Evolutionary conservation across 2,329 filamentous ascomycete species (phyloP), one percentile per base, ranked within the genome.

Genomic region (Alternaria sp.): DNA sequence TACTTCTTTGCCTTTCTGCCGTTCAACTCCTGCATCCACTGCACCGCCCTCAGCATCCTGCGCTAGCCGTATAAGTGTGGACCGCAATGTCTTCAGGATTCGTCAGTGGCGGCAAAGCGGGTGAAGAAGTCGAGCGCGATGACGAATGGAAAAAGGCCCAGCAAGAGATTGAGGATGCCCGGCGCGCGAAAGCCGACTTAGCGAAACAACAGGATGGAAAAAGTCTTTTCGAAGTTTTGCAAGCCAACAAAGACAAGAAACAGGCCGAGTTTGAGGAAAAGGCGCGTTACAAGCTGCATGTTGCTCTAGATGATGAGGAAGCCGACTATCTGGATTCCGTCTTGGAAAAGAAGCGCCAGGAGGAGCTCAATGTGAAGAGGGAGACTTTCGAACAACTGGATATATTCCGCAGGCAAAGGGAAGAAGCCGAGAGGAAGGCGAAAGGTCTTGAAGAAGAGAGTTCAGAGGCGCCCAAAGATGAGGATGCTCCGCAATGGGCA

Each of bases 171-270:
- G 89, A 91, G 17, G 85, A 85, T 11, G 86, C 89, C 66, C 84
- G 88, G 43, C 81, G 80, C 66, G 81, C 82, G 61, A 85, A 88
- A 62, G 84, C 86, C 28, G 85, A 87, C 59, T 80, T 84, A 63
- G 81, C 83, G 61, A 79, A 81, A 59, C 77, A 82, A 58, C 80
- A 83, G 17, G 83, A 81, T 32, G 87, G 90, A 69, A 89, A 86
- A 79, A 89, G 85, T 55, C 83, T 96, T 26, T 96, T 86, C 76
- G 92, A 94, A 46, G 85, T 91, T 3, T 80, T 96, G 55, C 90
- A 95, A 80, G 92, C 90, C 46, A 96, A 96, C 80, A 95, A 94
- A 87, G 90, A 80, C 90, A 95, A 81, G 91, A 95, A 94, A 79
- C 91, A 95, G 80, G 91, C 92, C 19, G 91, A 90, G 9, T 93